These are phyloP conservation scores for Exophiala viscosa DNA, from an alignment of 2,329 filamentous ascomycete species.

Conservation along the genomic window DNA sequence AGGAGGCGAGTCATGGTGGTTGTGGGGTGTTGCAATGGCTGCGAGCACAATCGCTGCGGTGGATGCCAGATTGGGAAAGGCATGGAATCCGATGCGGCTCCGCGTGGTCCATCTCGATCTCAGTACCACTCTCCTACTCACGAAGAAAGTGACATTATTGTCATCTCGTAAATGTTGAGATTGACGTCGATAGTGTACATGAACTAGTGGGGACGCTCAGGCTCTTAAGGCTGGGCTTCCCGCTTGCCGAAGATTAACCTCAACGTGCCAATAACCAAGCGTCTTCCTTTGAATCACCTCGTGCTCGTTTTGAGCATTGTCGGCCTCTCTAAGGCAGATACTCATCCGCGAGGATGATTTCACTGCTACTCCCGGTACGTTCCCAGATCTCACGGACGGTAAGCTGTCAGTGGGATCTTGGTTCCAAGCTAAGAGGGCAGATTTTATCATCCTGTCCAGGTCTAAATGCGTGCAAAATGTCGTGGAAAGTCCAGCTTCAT, in stretches of 20 bases:
- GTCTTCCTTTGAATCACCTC: slow-evolving; percentile 12
- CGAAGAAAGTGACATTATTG: too few species aligned
- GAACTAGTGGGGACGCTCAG: neutral
- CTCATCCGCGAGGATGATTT: neutral
- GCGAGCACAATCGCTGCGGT: too few species aligned
- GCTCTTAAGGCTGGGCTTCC: neutral
- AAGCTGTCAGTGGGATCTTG: neutral
- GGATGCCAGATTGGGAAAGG: too few species aligned
- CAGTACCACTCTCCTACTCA: too few species aligned
- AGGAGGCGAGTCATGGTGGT: too few species aligned
- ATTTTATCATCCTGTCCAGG: neutral
- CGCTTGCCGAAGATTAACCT: neutral
- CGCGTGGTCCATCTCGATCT: too few species aligned
- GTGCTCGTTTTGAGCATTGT: slow-evolving; percentile 16
- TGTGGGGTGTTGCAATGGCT: too few species aligned
- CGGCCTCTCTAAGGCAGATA: neutral
- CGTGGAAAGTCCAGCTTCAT: neutral
- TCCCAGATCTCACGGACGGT: neutral
- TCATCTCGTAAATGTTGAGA: too few species aligned
- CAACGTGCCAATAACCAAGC: slow-evolving; percentile 15
- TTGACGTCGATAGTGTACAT: neutral
- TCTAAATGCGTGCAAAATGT: slow-evolving; percentile 8
- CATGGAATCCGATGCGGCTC: too few species aligned
- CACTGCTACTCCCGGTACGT: neutral
- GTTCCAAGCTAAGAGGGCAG: neutral